Evolutionary conservation across 257 asterid genomes (phyloP), one percentile per base, ranked within the genome.

Genomic region (Solanum verrucosum): DNA sequence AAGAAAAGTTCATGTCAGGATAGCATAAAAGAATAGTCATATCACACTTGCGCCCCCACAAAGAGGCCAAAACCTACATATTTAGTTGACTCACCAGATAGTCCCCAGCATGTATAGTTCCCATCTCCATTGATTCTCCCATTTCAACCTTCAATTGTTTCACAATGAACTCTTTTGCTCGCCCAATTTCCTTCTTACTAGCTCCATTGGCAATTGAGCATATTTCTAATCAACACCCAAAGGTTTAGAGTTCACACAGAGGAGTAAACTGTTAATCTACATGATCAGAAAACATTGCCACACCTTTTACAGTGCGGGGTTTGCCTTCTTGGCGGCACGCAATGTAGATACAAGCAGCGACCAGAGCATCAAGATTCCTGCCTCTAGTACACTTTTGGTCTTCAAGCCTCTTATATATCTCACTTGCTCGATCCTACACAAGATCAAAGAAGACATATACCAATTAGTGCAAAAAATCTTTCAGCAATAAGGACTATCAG

Each of bases 281-380:
- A 86, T 56, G 91, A 79, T 87, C 87, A 91, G 90, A 83, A 83
- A 81, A 46, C 44, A 46, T 84, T 65, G 90, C 42, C 85, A 91
- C 95, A 96, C 99, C 99, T 94, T 96, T 96, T 83, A 95, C 96
- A 79, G 98, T 96, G 63, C 98, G 98, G 9, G 98, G 96, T 91
- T 94, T 96, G 90, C 96, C 93, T 90, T 96, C 98, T 85, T 95
- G 98, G 75, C 98, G 93, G 88, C 98, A 96, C 75, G 98, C 98
- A 88, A 96, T 96, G 85, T 94, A 96, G 91, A 96, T 95, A 92
- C 98, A 95, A 71, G 98, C 98, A 86, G 98, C 98, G 49, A 96
- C 98, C 37, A 96, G 85, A 59, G 98, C 96, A 74, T 96, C 98
- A 93, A 95, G 92, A 89, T 93, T 96, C 90, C 98, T 93, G 87